A percentile compares a stretch with the other conserved stretches of the same genome.
phyloP scores from a whole-genome alignment of 768 basidiomycete species.

The Podaxis sp. region DNA sequence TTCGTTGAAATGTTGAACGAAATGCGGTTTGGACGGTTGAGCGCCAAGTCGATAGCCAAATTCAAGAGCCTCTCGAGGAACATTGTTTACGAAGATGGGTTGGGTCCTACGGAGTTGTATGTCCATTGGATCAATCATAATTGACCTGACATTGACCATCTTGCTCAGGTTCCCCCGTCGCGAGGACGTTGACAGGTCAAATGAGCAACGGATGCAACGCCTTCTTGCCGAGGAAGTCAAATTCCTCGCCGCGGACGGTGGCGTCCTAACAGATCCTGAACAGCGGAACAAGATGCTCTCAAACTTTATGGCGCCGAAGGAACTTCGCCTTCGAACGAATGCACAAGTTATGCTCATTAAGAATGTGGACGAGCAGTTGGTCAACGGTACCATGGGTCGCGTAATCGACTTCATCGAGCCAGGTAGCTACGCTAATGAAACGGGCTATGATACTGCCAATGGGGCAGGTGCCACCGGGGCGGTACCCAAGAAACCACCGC shows the following conservation, averaged over 20 bases:
- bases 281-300: conserved; percentile 77
- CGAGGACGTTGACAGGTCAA: conserved; percentile 89
- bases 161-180: conserved; percentile 78
- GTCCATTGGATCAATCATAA: conserved; percentile 21
- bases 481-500: conserved; percentile 27
- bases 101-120: conserved; percentile 90
- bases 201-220: conserved; percentile 61
- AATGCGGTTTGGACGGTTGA: conserved; percentile 88
- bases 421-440: conserved; percentile 37
- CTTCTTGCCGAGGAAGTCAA: conserved; percentile 53
- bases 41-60: conserved; percentile 58
- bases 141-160: background rate
- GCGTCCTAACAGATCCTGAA: conserved; percentile 46
- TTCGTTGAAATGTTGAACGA: conserved; percentile 98
- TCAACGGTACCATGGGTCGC: conserved; percentile 93
- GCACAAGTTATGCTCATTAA: conserved; percentile 97
- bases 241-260: conserved; percentile 66
- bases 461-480: conserved; percentile 26
- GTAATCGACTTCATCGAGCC: conserved; percentile 74
- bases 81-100: conserved; percentile 76
- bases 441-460: conserved; percentile 20
- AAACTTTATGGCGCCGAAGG: conserved; percentile 87
- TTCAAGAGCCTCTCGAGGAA: conserved; percentile 72
- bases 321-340: conserved; percentile 68
- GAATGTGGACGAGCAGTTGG: conserved; percentile 86